Evolutionary conservation across 345 rosid genomes (phyloP), one percentile per base, ranked within the genome.

Genomic region (Eucalyptus erythrocorys): DNA sequence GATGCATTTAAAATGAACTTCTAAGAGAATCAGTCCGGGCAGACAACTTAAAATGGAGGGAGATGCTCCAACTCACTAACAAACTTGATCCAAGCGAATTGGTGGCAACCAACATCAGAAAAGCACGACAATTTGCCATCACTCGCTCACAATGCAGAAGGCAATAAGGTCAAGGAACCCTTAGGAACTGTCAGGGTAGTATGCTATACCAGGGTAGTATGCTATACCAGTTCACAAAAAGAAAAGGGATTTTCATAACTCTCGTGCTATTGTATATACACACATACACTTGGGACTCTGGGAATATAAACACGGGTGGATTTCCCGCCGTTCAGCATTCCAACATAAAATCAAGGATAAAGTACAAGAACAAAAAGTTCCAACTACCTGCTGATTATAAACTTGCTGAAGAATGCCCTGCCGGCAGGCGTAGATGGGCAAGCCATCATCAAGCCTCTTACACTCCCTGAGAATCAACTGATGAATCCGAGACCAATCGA

Each of bases 391-490:
- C 48, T 92, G 89, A 4, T 81, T 84, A 89, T 92, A 88, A 88
- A 97, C 92, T 88, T 48, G 88, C 84, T 59, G 87, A 88, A 96
- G 93, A 92, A 96, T 93, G 51, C 89, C 92, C 79, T 86, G 90
- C 88, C 99, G 89, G 87, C 87, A 87, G 26, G 95, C 92, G 45
- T 95, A 97, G 66, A 97, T 94, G 10, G 99, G 99, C 71, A 96
- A 87, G 17, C 97, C 97, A 93, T 93, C 95, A 53, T 95, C 94
- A 8, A 96, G 91, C 92, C 99, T 92, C 88, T 93, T 91, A 91
- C 96, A 93, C 92, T 96, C 99, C 89, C 98, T 94, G 57, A 93
- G 87, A 81, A 96, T 86, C 71, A 97, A 43, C 64, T 66, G 71
- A 85, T 96, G 94, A 45, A 94, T 89, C 85, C 92, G 93, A 76